Evolutionary conservation across 306 rosid species (phyloP).

Genomic region (Quercus engelmannii): DNA sequence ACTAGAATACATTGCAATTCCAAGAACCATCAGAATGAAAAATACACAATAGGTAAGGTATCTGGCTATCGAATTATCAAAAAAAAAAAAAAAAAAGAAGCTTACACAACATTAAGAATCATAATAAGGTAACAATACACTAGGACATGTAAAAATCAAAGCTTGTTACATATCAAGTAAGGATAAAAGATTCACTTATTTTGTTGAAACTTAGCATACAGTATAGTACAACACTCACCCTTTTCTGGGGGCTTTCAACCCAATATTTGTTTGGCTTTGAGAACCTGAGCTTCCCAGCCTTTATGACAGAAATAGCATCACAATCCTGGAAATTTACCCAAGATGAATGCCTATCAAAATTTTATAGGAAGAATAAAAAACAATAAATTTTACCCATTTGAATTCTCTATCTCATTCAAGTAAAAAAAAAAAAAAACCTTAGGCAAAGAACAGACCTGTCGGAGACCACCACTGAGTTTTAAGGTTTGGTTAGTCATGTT

Average conservation of each 20-base stretch:
- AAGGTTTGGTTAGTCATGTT: slow-evolving; percentile 74
- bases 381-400: too few relatives aligned
- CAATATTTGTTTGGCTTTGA: slow-evolving; percentile 84
- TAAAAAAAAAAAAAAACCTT: background rate
- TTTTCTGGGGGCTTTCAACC: slow-evolving; percentile 85
- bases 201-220: background rate
- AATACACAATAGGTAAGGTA: background rate
- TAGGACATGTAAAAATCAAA: too few relatives aligned
- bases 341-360: background rate
- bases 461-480: slow-evolving; percentile 87
- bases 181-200: too few relatives aligned
- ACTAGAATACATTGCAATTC: background rate
- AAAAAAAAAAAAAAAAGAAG: too few relatives aligned
- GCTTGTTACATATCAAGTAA: too few relatives aligned
- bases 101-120: too few relatives aligned
- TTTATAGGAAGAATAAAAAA: background rate
- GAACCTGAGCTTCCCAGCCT: slow-evolving; percentile 73
- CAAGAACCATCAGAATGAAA: background rate
- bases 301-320: slow-evolving; percentile 65
- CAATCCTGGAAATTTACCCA: slow-evolving; percentile 44
- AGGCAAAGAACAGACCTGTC: slow-evolving; percentile 42
- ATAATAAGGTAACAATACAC: too few relatives aligned
- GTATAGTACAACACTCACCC: slow-evolving; percentile 49
- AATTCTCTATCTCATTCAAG: too few relatives aligned
- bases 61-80: background rate